Percentiles rank a stretch among this genome's conserved stretches.
phyloP scores from a whole-genome alignment of 2,329 filamentous ascomycete genomes.

The Chaetoscypha palmicola region DNA sequence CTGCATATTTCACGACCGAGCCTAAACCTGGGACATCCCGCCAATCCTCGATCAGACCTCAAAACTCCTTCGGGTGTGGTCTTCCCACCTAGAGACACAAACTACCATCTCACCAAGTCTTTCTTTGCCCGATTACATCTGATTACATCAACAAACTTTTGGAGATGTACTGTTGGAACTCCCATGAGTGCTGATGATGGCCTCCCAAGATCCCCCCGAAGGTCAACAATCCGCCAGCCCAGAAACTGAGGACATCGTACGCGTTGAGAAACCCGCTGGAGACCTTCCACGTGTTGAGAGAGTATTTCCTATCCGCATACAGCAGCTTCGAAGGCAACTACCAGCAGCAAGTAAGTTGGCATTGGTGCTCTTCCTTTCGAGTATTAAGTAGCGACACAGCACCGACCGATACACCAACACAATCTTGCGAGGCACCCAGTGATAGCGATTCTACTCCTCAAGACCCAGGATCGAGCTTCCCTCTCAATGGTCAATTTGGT shows the following conservation, averaged over 20 bases:
- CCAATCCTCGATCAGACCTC: not conserved
- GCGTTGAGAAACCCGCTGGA: not conserved
- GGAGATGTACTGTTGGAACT: not conserved
- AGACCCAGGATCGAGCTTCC: too few relatives aligned
- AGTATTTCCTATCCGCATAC: constrained; percentile 10
- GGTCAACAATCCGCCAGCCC: not conserved
- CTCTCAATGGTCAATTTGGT: too few relatives aligned
- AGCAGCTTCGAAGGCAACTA: constrained; percentile 1
- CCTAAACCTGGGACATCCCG: not conserved
- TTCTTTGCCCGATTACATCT: not conserved
- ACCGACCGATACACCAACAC: not conserved
- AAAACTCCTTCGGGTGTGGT: not conserved
- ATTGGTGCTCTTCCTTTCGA: not conserved
- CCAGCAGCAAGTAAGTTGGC: not conserved
- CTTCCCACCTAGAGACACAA: not conserved
- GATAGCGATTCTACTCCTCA: not conserved
- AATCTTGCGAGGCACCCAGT: not conserved
- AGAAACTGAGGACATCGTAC: too few relatives aligned
- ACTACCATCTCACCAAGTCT: not conserved
- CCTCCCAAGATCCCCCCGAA: not conserved
- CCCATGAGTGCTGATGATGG: not conserved
- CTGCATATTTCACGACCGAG: not conserved
- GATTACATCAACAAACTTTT: too few relatives aligned
- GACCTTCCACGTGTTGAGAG: constrained; percentile 7
- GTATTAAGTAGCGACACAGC: not conserved